phyloP scores from a whole-genome alignment of 129 eudicot species.

The Flaveria linearis region DNA sequence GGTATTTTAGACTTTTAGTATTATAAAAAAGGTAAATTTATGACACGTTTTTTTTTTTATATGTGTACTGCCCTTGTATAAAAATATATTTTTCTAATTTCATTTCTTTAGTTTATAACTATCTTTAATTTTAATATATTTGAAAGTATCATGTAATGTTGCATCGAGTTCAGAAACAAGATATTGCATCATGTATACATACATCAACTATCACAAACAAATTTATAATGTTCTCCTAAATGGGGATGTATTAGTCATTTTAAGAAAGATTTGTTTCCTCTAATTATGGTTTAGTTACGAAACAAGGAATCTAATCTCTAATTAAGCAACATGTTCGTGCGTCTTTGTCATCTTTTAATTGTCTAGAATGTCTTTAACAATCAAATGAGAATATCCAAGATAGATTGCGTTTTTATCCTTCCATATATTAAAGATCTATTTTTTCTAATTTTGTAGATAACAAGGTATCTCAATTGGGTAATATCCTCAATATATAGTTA shows the following conservation, averaged over 20 bases:
- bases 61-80: neutral
- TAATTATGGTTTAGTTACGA: too few species aligned
- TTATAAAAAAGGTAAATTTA: slow-evolving; percentile 12
- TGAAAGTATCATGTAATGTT: neutral
- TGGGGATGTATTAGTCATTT: too few species aligned
- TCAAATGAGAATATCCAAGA: slow-evolving; percentile 1
- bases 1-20: slow-evolving; percentile 11
- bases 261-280: too few species aligned
- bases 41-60: neutral
- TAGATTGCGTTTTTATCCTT: slow-evolving; percentile 3
- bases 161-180: too few species aligned
- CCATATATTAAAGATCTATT: neutral
- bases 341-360: neutral
- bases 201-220: neutral
- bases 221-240: neutral
- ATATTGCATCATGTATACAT: neutral
- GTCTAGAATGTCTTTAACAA: neutral
- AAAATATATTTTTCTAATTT: neutral
- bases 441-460: too few species aligned
- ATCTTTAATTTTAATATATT: too few species aligned
- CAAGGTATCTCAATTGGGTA: too few species aligned
- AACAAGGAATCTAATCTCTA: too few species aligned
- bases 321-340: too few species aligned
- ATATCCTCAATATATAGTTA: too few species aligned
- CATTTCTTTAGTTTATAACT: neutral